Conservation (phyloP, 2,329 filamentous ascomycete species). For the Fusarium anguioides region DNA sequence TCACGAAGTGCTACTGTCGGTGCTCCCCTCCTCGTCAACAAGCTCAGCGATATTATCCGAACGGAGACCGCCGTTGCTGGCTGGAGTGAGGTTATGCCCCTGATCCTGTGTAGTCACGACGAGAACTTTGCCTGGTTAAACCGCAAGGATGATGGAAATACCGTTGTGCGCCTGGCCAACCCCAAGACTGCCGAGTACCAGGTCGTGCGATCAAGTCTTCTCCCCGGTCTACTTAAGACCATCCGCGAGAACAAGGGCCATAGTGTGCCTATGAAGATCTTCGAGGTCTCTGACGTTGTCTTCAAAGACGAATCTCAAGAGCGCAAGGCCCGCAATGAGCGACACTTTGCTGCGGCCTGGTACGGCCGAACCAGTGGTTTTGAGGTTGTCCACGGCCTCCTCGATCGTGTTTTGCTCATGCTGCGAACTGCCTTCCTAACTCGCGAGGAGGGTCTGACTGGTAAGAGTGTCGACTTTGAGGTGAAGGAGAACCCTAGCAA, state of each 20-base stretch:
- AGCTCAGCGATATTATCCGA: slow-evolving; percentile 90
- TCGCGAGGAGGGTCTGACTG: slow-evolving; percentile 73
- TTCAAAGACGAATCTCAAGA: slow-evolving; percentile 87
- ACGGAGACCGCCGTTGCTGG: slow-evolving; percentile 91
- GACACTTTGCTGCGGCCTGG: slow-evolving; percentile 95
- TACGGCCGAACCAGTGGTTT: slow-evolving; percentile 96
- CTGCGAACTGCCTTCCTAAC: slow-evolving; percentile 84
- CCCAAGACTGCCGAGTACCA: slow-evolving; percentile 95
- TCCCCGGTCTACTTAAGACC: slow-evolving; percentile 92
- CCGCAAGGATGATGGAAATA: slow-evolving; percentile 85
- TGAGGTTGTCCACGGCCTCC: slow-evolving; percentile 91
- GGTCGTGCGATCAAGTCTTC: slow-evolving; percentile 85
- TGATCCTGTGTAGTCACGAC: slow-evolving; percentile 96
- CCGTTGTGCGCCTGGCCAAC: slow-evolving; percentile 86
- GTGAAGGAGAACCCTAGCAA: slow-evolving; percentile 65
- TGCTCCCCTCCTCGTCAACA: slow-evolving; percentile 90
- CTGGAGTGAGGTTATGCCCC: slow-evolving; percentile 95
- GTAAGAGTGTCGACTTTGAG: slow-evolving; percentile 63
- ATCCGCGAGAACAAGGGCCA: slow-evolving; percentile 94
- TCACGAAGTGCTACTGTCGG: slow-evolving; percentile 88
- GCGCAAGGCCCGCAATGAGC: slow-evolving; percentile 89
- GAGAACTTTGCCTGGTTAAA: slow-evolving; percentile 98
- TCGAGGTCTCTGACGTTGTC: slow-evolving; percentile 89
- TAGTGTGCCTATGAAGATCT: slow-evolving; percentile 88
- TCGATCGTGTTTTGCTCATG: slow-evolving; percentile 94